Evolutionary conservation across 495 filamentous ascomycete genomes (phyloP), one percentile per base, ranked within the genome.

Genomic region (Apodospora peruviana): DNA sequence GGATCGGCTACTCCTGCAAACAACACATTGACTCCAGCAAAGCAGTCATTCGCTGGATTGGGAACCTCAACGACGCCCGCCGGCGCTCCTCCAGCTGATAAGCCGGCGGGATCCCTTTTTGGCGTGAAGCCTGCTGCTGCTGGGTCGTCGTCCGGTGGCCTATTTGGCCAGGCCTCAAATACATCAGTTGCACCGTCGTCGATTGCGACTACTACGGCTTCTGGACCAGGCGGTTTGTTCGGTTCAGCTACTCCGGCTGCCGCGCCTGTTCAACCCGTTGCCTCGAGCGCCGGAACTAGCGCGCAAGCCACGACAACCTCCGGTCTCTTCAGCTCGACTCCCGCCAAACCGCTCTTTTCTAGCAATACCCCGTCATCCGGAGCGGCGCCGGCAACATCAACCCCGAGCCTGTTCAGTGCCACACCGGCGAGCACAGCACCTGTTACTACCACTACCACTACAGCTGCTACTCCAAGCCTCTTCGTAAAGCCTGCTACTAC

Each of bases 1-100:
- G 45, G 45, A 14, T 18, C 7, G 18, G 2, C 45, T 32, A 32
- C n/a, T n/a, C n/a, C n/a, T n/a, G n/a, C n/a, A n/a, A n/a, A n/a
- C n/a, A n/a, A n/a, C n/a, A n/a, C n/a, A n/a, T n/a, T n/a, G 9
- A 66, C 62, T 16, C 62, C 62, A 1, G 62, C 62, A 14, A 66
- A 66, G 51, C 53, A 57, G 4, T 16, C 48, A 14, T 61, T 66
- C 43, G 54, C 49, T 4, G 52, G 38, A 0, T 38, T 61, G 27
- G 58, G n/a, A n/a, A n/a, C 52, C 11, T 66, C 62, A 11, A 66
- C 62, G 14, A 66, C 62, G 1, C 62, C 62, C 11, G 62, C 62
- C 20, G 62, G 62, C 2, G 58, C 58, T 14, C 62, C 62, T 40
- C 62, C 62, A 12, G 52, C 56, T 19, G 58, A 54, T 23, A 35